Evolutionary conservation across 257 asterid species (phyloP), one percentile per base, ranked within the genome.

Genomic region (Ligustrum vulgare): DNA sequence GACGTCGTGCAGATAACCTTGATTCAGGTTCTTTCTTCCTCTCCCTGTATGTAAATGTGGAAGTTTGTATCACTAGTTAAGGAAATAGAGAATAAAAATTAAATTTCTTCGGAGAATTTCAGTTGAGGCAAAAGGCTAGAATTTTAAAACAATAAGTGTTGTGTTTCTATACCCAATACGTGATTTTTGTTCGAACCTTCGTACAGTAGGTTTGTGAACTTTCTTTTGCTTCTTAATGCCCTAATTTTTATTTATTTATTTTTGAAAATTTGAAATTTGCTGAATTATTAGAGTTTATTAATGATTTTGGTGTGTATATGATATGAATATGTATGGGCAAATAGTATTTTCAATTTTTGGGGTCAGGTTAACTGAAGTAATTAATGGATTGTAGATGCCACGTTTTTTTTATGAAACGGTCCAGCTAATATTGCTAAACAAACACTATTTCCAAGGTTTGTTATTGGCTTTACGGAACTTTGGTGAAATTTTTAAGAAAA

Each of bases 1-100:
- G 88, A 76, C 89, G 84, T 74, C 84, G 83, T 81, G 31, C 58
- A 8, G 15, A 65, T 20, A 6, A 36, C 47, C 10, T 16, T 75
- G n/a, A 23, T 18, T 68, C 84, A 79, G 86, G 83, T 86, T 78
- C 47, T 43, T 32, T 71, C 51, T 9, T 65, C 5, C 31, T 10
- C 20, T 54, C 36, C 69, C 6, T 8, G 71, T 6, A 10, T 31
- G 67, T 70, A 39, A 41, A 10, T 41, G 28, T 23, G 67, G 31
- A 34, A 43, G 51, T 6, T 43, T 13, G 51, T 43, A 12, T 13
- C n/a, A 12, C 18, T 43, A 43, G 4, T 43, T 43, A 12, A 3
- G 4, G n/a, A 43, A 12, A 43, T 12, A 43, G 51, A 43, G 18
- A 43, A 43, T 43, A 43, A 2, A 43, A 43, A 13, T 43, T 41